Conservation (phyloP, 2,329 filamentous ascomycete genomes). For the Talaromyces sp. region DNA sequence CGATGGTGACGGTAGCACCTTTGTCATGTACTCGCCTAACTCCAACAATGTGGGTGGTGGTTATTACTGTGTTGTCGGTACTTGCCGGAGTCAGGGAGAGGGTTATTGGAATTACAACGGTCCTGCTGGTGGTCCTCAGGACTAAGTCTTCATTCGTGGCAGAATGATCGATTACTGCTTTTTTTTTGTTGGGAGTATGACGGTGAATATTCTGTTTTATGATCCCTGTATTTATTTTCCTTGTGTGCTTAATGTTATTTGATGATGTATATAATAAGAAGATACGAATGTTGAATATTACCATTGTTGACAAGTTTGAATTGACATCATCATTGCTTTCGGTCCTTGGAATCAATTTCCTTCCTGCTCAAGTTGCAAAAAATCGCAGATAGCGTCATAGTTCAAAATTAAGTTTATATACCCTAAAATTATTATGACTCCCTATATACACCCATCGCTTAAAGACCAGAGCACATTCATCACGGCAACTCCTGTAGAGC, state of each 20-base stretch:
- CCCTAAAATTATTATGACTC: background rate
- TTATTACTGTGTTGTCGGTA: slow-evolving; percentile 4
- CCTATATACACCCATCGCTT: background rate
- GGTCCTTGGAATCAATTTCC: too few species aligned
- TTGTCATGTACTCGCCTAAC: slow-evolving; percentile 5
- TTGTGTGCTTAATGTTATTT: background rate
- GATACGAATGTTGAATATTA: background rate
- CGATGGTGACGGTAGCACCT: background rate
- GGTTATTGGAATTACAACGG: background rate
- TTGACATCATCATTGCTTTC: too few species aligned
- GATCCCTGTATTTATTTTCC: background rate
- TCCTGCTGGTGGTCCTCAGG: slow-evolving; percentile 2
- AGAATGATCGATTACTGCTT: too few species aligned
- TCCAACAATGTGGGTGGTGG: background rate
- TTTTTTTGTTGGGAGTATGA: background rate
- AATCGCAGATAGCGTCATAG: background rate
- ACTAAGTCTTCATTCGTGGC: background rate
- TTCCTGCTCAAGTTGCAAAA: background rate
- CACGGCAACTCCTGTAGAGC: background rate
- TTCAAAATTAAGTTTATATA: background rate
- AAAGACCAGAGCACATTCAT: background rate
- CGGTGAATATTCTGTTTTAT: background rate
- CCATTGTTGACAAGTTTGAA: background rate
- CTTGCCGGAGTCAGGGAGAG: background rate
- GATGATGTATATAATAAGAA: background rate